Evolutionary conservation across 805 yeast species (phyloP), one percentile per base, ranked within the genome.

Genomic region (Spathaspora boniae): DNA sequence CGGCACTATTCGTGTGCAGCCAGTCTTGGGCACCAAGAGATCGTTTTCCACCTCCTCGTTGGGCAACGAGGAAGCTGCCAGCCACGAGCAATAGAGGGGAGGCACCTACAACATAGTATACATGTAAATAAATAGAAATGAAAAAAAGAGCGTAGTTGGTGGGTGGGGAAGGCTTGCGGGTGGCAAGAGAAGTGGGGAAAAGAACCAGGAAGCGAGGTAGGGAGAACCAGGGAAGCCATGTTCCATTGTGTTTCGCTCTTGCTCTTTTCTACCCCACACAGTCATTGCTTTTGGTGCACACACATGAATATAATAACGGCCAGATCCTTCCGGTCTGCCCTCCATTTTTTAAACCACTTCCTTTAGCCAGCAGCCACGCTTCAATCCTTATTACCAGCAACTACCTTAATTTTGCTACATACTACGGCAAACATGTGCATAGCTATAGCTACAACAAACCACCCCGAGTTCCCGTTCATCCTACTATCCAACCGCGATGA

Each of bases 401-500:
- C 25, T 22, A 26, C 29, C n/a, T n/a, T n/a, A n/a, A n/a, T n/a
- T n/a, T n/a, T n/a, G n/a, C n/a, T n/a, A n/a, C n/a, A n/a, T n/a
- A n/a, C n/a, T 7, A 15, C 21, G 18, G 16, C 9, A 5, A 34
- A 20, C 11, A 88, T 89, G 98, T 89, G 98, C 60, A 84, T 88
- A 21, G 54, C 86, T 14, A 50, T 87, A 23, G 73, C 84, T 1
- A 72, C 94, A 2, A 74, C 77, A 9, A 70, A 65, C 2, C 89
- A 85, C 51, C 82, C 84, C 0, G 76, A 82, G 15, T 91, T 78
- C 34, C 85, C 94, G 1, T 65, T 91, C 26, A 73, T 91, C 2
- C 53, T 87, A 4, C 61, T 86, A 3, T 86, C 96, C 3, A 91
- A 91, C 53, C 59, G 98, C 30, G 98, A 93, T 53, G 98, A 93